phyloP scores from a whole-genome alignment of 257 asterid genomes.

The Solanum etuberosum region DNA sequence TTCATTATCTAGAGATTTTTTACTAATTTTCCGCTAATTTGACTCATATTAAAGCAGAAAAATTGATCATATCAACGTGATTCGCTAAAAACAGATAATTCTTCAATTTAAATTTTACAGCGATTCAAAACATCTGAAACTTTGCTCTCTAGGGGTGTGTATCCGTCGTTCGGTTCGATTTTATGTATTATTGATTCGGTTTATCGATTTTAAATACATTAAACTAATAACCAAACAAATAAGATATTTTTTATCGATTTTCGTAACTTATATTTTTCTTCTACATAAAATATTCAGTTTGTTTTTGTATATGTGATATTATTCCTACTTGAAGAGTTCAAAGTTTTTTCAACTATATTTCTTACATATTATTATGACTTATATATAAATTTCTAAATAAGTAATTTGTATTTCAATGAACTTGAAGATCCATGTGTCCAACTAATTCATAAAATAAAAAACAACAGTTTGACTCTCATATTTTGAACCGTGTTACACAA shows the following conservation, averaged over 20 bases:
- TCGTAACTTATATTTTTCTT: not conserved
- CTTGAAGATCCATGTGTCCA: not conserved
- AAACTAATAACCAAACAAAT: fast-evolving
- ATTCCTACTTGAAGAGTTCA: not conserved
- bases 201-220: too few relatives aligned
- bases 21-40: not conserved
- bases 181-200: too few relatives aligned
- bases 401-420: not conserved
- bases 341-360: too few relatives aligned
- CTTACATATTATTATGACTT: not conserved
- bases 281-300: not conserved
- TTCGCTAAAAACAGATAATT: not conserved
- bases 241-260: not conserved
- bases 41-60: not conserved
- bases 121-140: not conserved
- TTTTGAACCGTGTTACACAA: not conserved
- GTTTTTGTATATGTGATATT: not conserved
- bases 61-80: not conserved
- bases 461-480: not conserved
- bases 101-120: too few relatives aligned
- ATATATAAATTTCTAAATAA: not conserved
- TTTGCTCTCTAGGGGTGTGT: too few relatives aligned
- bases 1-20: not conserved
- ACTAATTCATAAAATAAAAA: not conserved
- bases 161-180: too few relatives aligned